Percentiles rank a stretch among this genome's conserved stretches.
phyloP scores from a whole-genome alignment of 2,329 filamentous ascomycete species.

The Sporothrix curviconia region DNA sequence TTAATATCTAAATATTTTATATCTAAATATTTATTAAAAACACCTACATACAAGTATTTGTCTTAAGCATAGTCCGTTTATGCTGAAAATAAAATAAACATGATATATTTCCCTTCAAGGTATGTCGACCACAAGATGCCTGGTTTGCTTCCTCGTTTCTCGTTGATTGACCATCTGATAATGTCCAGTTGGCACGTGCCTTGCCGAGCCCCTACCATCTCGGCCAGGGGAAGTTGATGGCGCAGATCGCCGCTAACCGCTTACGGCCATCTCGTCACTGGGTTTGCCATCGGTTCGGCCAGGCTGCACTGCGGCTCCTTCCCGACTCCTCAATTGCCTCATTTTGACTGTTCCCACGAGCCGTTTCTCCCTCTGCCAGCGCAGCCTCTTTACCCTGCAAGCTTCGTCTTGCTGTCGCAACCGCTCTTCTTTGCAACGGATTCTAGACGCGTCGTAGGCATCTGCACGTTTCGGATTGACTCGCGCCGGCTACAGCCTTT shows the following conservation, averaged over 20 bases:
- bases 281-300: slow-evolving; percentile 3
- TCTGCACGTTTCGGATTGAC: slow-evolving; percentile 11
- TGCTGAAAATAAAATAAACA: too few relatives aligned
- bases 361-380: not conserved
- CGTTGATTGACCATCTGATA: too few relatives aligned
- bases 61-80: too few relatives aligned
- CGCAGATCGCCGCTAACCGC: not conserved
- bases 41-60: too few relatives aligned
- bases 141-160: too few relatives aligned
- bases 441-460: not conserved
- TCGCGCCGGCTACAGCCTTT: not conserved
- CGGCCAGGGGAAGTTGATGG: not conserved
- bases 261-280: slow-evolving; percentile 1
- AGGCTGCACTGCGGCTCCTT: not conserved
- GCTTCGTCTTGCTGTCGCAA: not conserved
- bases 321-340: not conserved
- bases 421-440: not conserved
- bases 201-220: not conserved
- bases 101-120: too few relatives aligned
- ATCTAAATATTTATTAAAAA: too few relatives aligned
- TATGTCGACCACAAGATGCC: too few relatives aligned
- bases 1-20: too few relatives aligned
- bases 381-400: not conserved
- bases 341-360: not conserved
- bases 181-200: not conserved